Base-by-base conservation (phyloP, 495 filamentous ascomycete genomes). In the Bryoglossum gracile region DNA sequence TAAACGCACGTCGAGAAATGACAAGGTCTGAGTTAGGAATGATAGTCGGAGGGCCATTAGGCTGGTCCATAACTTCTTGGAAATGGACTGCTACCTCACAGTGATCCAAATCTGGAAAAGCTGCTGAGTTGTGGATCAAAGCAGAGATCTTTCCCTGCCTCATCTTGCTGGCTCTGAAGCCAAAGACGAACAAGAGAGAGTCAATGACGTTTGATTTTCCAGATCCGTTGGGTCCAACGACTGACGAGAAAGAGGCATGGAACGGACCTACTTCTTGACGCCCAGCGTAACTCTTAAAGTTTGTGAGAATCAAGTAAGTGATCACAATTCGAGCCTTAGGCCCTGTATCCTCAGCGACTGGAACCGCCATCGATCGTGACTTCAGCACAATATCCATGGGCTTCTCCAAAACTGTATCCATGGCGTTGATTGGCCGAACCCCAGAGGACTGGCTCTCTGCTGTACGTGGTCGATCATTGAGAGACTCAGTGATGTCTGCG, bases 171-270 rank as follows among this genome's bases (percentile, higher is more conserved):
- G 92, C 92, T 41, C 92, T 83, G 69, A 98, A 98, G 34, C 92
- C 92, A 56, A 98, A 98, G 18, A 98, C 92, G 60, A 98, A 98
- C 2, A 98, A 81, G 30, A 98, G 69, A 6, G 92, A 95, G 66
- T 98, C 92, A 63, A 98, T 98, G 39, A 98, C 92, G 60, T 98
- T 98, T 4, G 92, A 97, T 65, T 98, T 98, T 36, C 92, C 92
- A 16, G 94, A 97, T 48, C 92, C 92, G 63, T 98, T 98, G 6
- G 92, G 92, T 3, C 92, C 92, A 33, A 98, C 92, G 11, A 98
- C 92, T 0, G 92, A 97, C n/a, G 94, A 95, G 64, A 98, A 98
- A 0, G 92, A 98, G 13, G 86, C 73, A 67, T 98, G 92, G 62
- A 98, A 98, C 0, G 92, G 92, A 4, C 92, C 92, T 50, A 98